A percentile compares a stretch with the other conserved stretches of the same genome.
Evolutionary conservation across 257 asterid species (phyloP).

Genomic region (Penstemon newberryi): DNA sequence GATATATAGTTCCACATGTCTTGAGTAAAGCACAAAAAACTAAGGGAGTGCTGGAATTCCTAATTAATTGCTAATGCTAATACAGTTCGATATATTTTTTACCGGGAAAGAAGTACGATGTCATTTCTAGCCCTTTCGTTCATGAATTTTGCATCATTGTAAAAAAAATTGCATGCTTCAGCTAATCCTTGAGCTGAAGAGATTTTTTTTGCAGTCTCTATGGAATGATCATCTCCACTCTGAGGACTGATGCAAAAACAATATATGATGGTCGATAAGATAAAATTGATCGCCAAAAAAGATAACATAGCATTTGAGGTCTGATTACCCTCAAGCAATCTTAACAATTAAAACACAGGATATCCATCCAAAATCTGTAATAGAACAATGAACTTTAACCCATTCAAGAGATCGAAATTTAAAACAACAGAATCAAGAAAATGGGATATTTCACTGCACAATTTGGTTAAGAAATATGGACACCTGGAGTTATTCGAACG

Average conservation of each 20-base stretch:
- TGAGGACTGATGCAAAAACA: slow-evolving; percentile 41
- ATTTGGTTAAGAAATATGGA: not conserved
- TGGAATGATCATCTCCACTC: slow-evolving; percentile 50
- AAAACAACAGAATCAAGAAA: slow-evolving; percentile 26
- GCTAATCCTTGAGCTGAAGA: slow-evolving; percentile 64
- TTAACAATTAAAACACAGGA: slow-evolving; percentile 1
- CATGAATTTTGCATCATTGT: slow-evolving; percentile 78
- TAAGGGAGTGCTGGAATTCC: not conserved
- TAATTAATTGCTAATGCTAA: slow-evolving; percentile 19
- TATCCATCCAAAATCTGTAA: slow-evolving; percentile 2
- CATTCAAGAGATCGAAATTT: slow-evolving; percentile 13
- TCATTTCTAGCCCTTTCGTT: slow-evolving; percentile 91
- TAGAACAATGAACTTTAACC: not conserved
- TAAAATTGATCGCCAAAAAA: not conserved
- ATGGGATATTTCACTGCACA: not conserved
- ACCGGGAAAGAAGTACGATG: slow-evolving; percentile 83
- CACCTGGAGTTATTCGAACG: slow-evolving; percentile 61
- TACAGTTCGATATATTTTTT: slow-evolving; percentile 21
- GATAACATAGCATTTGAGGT: slow-evolving; percentile 5
- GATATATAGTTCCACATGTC: too few relatives aligned
- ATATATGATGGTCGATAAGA: slow-evolving; percentile 7
- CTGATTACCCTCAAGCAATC: not conserved
- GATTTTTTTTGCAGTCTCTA: slow-evolving; percentile 42
- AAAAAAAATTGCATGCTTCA: slow-evolving; percentile 86
- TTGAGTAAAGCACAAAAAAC: not conserved